phyloP scores from a whole-genome alignment of 1,139 yeast genomes.

The Taiozyma onychis region DNA sequence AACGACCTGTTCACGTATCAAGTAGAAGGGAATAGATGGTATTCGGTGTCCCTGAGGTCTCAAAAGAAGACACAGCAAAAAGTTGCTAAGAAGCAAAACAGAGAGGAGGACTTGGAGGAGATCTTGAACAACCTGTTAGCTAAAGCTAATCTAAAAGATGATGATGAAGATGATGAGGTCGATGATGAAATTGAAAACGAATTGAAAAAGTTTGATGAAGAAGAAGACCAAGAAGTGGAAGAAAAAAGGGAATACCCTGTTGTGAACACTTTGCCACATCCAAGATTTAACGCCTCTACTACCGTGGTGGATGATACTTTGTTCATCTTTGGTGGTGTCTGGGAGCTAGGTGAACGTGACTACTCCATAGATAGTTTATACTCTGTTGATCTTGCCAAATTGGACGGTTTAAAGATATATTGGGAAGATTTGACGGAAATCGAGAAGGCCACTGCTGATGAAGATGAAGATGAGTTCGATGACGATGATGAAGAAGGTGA shows the following conservation, averaged over 20 bases:
- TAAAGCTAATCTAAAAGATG: constrained; percentile 62
- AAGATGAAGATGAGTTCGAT: constrained; percentile 52
- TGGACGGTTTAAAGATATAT: constrained; percentile 81
- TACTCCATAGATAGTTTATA: constrained; percentile 81
- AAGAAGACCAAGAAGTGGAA: constrained; percentile 34
- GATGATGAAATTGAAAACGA: constrained; percentile 37
- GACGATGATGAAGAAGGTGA: constrained; percentile 66
- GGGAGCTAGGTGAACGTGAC: constrained; percentile 85
- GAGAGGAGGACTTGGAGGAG: constrained; percentile 82
- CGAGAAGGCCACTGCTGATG: constrained; percentile 50
- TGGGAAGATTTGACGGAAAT: constrained; percentile 82
- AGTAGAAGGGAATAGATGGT: constrained; percentile 87
- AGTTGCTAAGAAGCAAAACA: constrained; percentile 39
- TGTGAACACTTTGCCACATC: constrained; percentile 68
- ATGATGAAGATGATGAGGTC: constrained; percentile 39
- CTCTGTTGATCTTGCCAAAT: constrained; percentile 74
- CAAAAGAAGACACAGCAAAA: constrained; percentile 47
- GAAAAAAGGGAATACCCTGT: constrained; percentile 47
- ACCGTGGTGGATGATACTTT: constrained; percentile 82
- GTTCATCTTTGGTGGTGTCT: constrained; percentile 88
- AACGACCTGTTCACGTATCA: constrained; percentile 81
- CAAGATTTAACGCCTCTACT: constrained; percentile 81
- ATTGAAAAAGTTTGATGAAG: constrained; percentile 34
- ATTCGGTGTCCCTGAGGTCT: constrained; percentile 61
- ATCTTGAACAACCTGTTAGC: constrained; percentile 70